These are phyloP conservation scores for Platismatia glauca DNA, from an alignment of 495 filamentous ascomycete species.

Conservation along the genomic window DNA sequence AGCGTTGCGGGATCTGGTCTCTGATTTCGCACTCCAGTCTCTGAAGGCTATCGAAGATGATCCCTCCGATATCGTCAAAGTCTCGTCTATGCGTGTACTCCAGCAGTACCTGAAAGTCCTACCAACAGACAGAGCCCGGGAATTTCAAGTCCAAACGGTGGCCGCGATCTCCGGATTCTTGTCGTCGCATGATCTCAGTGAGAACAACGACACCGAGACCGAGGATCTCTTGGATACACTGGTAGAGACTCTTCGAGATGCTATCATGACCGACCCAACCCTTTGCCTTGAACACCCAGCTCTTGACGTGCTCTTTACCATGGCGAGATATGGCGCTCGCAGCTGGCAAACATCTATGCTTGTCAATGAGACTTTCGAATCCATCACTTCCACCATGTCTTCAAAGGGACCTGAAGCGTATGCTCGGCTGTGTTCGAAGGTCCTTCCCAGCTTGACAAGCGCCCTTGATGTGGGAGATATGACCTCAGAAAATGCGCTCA, in stretches of 20 bases:
- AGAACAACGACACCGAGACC: constrained; percentile 69
- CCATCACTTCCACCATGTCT: constrained; percentile 60
- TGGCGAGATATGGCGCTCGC: constrained; percentile 76
- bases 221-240: constrained; percentile 88
- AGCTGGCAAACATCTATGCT: constrained; percentile 81
- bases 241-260: constrained; percentile 76
- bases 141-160: constrained; percentile 66
- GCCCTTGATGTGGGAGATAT: constrained; percentile 81
- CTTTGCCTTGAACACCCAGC: constrained; percentile 63
- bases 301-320: constrained; percentile 77
- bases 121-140: constrained; percentile 41
- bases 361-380: constrained; percentile 84
- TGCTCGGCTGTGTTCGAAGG: constrained; percentile 72
- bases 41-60: constrained; percentile 67
- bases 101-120: constrained; percentile 68
- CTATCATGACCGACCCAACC: constrained; percentile 65
- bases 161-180: constrained; percentile 69
- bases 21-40: constrained; percentile 62
- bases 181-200: constrained; percentile 65
- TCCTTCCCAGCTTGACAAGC: constrained; percentile 75
- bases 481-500: constrained; percentile 73
- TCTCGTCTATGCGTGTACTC: constrained; percentile 79
- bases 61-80: constrained; percentile 76
- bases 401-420: constrained; percentile 59
- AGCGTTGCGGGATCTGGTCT: constrained; percentile 42